These are phyloP conservation scores for Crithidia sp. DNA, from an alignment of 208 protist genomes.

Conservation along the genomic window DNA sequence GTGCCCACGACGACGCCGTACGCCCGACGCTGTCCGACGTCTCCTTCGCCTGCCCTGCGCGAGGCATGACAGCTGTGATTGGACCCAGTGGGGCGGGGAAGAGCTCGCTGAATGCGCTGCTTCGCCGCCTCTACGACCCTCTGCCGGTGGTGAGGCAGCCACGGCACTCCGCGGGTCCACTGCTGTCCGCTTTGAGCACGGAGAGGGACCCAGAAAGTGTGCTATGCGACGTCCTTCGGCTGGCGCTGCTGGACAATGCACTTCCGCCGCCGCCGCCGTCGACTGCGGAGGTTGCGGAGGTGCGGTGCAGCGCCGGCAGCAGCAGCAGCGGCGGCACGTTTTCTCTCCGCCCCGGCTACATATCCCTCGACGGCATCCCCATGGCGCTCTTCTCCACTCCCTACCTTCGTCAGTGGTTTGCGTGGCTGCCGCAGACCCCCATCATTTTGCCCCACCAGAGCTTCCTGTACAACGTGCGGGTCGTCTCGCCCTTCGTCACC, in stretches of 20 bases:
- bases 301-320: no score
- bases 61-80: conserved; percentile 64
- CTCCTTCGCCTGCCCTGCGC: conserved; percentile 34
- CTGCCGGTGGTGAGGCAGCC: conserved; percentile 18
- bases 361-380: conserved; percentile 61
- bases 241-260: conserved; percentile 37
- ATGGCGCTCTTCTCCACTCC: conserved; percentile 50
- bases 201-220: conserved; percentile 1
- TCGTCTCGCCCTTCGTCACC: conserved; percentile 32
- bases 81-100: conserved; percentile 86
- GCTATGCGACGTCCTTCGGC: conserved; percentile 30
- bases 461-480: conserved; percentile 58
- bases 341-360: conserved; percentile 13
- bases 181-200: no score
- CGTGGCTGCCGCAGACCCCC: conserved; percentile 56
- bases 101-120: conserved; percentile 63
- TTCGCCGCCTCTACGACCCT: conserved; percentile 82
- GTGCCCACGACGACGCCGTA: background rate
- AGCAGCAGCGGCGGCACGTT: background rate
- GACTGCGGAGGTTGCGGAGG: background rate
- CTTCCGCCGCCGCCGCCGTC: conserved; percentile 20
- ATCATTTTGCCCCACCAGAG: conserved; percentile 35
- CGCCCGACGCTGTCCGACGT: conserved; percentile 28
- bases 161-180: background rate
- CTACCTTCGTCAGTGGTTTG: conserved; percentile 60